These are phyloP conservation scores for Vigna radiata DNA, from an alignment of 306 rosid genomes.

Conservation along the genomic window DNA sequence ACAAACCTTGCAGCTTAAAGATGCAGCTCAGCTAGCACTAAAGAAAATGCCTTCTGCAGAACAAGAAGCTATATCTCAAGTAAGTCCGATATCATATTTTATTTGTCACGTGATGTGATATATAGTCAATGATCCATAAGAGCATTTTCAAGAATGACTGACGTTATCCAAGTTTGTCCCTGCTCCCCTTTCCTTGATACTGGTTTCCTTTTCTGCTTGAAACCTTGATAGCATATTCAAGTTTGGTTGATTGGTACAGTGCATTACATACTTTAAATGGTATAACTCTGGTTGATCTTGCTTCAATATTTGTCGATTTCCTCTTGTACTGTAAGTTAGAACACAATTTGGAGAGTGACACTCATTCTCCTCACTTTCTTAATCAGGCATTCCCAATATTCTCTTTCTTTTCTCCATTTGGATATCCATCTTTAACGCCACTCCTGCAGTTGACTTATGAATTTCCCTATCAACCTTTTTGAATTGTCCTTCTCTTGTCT, in stretches of 20 bases:
- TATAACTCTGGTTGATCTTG: conserved; percentile 17
- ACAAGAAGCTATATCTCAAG: conserved; percentile 98
- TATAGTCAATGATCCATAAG: neutral
- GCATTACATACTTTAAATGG: conserved; percentile 5
- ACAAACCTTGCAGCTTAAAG: conserved; percentile 72
- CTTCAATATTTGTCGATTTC: neutral
- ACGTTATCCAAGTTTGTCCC: neutral
- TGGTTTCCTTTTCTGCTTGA: conserved; percentile 27
- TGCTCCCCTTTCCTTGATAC: conserved; percentile 18
- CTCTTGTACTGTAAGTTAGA: neutral
- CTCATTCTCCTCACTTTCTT: neutral
- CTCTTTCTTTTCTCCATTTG: neutral
- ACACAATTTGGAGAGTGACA: neutral
- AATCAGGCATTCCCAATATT: neutral
- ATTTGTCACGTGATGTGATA: conserved; percentile 19
- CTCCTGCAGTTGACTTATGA: neutral
- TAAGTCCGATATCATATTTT: conserved; percentile 38
- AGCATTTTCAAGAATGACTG: conserved; percentile 31
- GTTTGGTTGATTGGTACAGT: conserved; percentile 27
- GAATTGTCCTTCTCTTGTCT: neutral
- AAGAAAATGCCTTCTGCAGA: conserved; percentile 99
- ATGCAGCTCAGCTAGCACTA: conserved; percentile 93
- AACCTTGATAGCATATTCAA: conserved; percentile 16
- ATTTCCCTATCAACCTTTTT: neutral
- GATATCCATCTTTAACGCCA: neutral